These are phyloP conservation scores for Ogataea allantospora DNA, from an alignment of 805 yeast genomes.

Conservation along the genomic window DNA sequence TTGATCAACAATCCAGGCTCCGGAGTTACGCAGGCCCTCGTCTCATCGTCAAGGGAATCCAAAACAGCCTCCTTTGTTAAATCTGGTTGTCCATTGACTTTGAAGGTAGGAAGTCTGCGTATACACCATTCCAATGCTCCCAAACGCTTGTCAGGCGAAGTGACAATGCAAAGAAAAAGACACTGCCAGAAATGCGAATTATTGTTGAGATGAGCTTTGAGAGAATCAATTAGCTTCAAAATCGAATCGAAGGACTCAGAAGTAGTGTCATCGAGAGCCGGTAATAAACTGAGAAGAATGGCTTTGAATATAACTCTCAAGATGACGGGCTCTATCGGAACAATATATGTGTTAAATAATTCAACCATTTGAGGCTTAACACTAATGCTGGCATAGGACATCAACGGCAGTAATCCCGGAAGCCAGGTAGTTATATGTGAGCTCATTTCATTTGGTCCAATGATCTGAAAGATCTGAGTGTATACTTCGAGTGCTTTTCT, in stretches of 20 bases:
- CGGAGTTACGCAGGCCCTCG: constrained; percentile 63
- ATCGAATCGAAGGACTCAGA: constrained; percentile 74
- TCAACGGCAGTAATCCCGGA: constrained; percentile 87
- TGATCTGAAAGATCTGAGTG: constrained; percentile 60
- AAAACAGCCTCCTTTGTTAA: constrained; percentile 23
- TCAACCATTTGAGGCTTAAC: constrained; percentile 77
- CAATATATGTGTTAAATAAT: constrained; percentile 54
- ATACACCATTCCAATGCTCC: constrained; percentile 83
- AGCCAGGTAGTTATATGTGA: constrained; percentile 72
- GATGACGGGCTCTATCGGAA: constrained; percentile 47
- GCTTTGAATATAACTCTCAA: constrained; percentile 65
- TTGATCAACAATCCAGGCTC: constrained; percentile 78
- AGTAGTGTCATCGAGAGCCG: constrained; percentile 91
- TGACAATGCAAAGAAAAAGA: constrained; percentile 68
- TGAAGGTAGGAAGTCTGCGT: constrained; percentile 62
- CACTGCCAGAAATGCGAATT: constrained; percentile 86
- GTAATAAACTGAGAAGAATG: constrained; percentile 67
- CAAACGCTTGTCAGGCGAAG: constrained; percentile 73
- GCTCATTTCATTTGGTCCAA: constrained; percentile 56
- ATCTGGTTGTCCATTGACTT: constrained; percentile 5
- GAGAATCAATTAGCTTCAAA: constrained; percentile 55
- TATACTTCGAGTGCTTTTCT: constrained; percentile 82
- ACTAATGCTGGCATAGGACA: constrained; percentile 85
- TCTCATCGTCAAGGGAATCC: constrained; percentile 36
- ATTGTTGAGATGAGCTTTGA: constrained; percentile 56